Evolutionary conservation across 495 filamentous ascomycete species (phyloP).

Genomic region (Aspergillus wentii): DNA sequence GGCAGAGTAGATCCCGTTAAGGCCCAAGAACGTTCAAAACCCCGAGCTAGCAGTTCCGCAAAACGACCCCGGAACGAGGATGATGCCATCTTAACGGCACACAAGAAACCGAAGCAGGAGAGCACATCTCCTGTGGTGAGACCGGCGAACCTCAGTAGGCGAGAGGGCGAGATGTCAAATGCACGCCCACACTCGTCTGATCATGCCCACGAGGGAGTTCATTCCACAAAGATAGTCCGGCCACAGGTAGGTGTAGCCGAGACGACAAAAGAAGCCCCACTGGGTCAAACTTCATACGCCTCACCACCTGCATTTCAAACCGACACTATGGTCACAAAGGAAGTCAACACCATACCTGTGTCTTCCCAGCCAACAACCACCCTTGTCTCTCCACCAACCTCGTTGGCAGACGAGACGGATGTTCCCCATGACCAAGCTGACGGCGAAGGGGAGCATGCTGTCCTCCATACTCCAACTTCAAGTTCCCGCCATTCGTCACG

Average conservation of each 20-base stretch:
- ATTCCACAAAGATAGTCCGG: slow-evolving; percentile 4
- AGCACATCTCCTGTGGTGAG: slow-evolving; percentile 29
- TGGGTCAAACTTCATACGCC: slow-evolving; percentile 28
- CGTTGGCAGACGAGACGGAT: slow-evolving; percentile 44
- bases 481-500: slow-evolving; percentile 47
- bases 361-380: slow-evolving; percentile 34
- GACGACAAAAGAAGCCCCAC: slow-evolving; percentile 6
- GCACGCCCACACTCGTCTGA: slow-evolving; percentile 7
- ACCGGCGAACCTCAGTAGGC: slow-evolving; percentile 15
- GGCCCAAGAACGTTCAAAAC: slow-evolving; percentile 53
- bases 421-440: slow-evolving; percentile 29
- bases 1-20: slow-evolving; percentile 61
- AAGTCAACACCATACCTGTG: slow-evolving; percentile 23
- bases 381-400: slow-evolving; percentile 49
- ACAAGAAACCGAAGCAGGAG: slow-evolving; percentile 38
- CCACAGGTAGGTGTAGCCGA: no score
- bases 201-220: slow-evolving; percentile 10
- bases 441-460: slow-evolving; percentile 31
- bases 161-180: slow-evolving; percentile 8
- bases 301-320: slow-evolving; percentile 34
- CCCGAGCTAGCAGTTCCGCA: slow-evolving; percentile 44
- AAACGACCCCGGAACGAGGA: slow-evolving; percentile 47
- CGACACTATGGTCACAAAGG: slow-evolving; percentile 28
- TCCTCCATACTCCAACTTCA: slow-evolving; percentile 40
- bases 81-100: slow-evolving; percentile 11